Conservation (phyloP, 2,329 filamentous ascomycete species). For the Aspergillus terreus region DNA sequence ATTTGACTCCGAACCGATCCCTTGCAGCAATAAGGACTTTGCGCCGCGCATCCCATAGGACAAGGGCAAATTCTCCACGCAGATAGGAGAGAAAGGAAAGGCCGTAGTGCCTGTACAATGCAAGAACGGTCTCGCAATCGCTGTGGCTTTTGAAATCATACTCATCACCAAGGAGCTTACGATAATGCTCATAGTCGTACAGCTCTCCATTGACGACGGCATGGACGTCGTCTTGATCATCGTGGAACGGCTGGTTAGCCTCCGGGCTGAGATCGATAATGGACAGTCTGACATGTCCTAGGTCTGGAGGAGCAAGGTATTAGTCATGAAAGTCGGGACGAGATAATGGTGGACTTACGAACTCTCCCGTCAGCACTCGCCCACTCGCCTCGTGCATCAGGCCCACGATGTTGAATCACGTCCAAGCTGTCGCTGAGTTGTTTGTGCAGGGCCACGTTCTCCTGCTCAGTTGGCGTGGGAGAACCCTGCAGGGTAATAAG, state of each 20-base stretch:
- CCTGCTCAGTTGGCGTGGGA: too few species aligned
- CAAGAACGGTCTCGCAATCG: slow-evolving; percentile 53
- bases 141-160: slow-evolving; percentile 47
- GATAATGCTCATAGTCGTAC: slow-evolving; percentile 50
- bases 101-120: slow-evolving; percentile 51
- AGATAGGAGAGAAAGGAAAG: slow-evolving; percentile 44
- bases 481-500: not conserved
- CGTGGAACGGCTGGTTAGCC: slow-evolving; percentile 47
- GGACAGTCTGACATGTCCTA: slow-evolving; percentile 49
- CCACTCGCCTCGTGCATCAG: slow-evolving; percentile 46
- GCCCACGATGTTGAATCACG: slow-evolving; percentile 44
- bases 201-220: slow-evolving; percentile 58
- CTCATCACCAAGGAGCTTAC: slow-evolving; percentile 32
- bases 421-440: slow-evolving; percentile 32
- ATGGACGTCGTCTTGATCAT: slow-evolving; percentile 41
- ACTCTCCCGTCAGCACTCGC: slow-evolving; percentile 42
- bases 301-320: slow-evolving; percentile 23
- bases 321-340: not conserved
- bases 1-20: slow-evolving; percentile 57
- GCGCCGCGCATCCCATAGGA: slow-evolving; percentile 47
- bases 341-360: slow-evolving; percentile 23
- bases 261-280: slow-evolving; percentile 50
- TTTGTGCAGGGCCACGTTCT: too few species aligned
- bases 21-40: slow-evolving; percentile 46
- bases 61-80: slow-evolving; percentile 55